Percentiles rank a stretch among this genome's conserved stretches.
Conservation (phyloP, 73 alveolate genomes). For the Paramecium pentaurelia region DNA sequence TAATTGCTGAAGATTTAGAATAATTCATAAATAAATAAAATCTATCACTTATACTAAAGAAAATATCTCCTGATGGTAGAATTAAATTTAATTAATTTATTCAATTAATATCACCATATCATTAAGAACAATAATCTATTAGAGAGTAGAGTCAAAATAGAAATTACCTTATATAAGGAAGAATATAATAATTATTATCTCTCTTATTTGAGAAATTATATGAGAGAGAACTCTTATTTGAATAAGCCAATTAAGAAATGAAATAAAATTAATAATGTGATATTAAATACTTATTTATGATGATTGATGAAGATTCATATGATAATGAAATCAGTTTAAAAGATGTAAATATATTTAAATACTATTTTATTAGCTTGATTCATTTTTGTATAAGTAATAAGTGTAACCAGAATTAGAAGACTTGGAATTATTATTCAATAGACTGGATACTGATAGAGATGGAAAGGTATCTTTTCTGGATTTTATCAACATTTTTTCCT, state of each 20-base stretch:
- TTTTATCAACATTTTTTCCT: conserved; percentile 18
- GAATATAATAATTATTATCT: not conserved
- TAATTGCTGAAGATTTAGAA: not conserved
- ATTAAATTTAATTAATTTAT: not conserved
- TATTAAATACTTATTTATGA: not conserved
- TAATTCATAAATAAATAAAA: not conserved
- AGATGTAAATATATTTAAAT: not conserved
- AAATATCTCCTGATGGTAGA: not conserved
- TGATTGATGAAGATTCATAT: not conserved
- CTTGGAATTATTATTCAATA: not conserved
- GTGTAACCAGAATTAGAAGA: conserved; percentile 10
- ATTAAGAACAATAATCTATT: not conserved
- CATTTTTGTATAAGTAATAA: not conserved
- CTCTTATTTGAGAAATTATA: not conserved
- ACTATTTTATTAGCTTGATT: not conserved
- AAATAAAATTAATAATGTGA: not conserved
- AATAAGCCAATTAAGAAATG: not conserved
- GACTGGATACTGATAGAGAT: conserved; percentile 10
- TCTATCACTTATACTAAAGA: not conserved
- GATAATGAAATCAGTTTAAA: not conserved
- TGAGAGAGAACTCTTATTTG: not conserved
- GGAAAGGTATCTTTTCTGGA: conserved; percentile 33
- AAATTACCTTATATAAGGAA: not conserved
- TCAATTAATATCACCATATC: not conserved
- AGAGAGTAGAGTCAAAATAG: not conserved